Conservation (phyloP, 495 filamentous ascomycete genomes). For the Penicillium antarcticum region DNA sequence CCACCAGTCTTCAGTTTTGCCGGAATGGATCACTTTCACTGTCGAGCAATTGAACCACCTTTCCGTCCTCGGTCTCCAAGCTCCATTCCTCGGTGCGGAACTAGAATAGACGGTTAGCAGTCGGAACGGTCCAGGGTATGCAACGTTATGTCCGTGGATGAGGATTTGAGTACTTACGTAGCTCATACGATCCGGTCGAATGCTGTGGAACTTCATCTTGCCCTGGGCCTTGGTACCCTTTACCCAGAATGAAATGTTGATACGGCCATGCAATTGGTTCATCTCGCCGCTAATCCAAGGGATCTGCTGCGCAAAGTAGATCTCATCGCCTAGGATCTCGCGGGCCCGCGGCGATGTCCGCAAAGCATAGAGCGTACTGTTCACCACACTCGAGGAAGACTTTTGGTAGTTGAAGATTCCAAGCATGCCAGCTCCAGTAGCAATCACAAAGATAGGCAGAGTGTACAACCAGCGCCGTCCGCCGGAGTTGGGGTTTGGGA, state of each 20-base stretch:
- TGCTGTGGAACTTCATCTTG: conserved; percentile 77
- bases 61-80: conserved; percentile 63
- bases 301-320: conserved; percentile 83
- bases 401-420: conserved; percentile 99
- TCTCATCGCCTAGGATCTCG: conserved; percentile 79
- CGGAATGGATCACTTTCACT: conserved; percentile 57
- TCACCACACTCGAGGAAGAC: conserved; percentile 74
- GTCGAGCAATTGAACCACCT: conserved; percentile 63
- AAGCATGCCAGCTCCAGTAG: conserved; percentile 63
- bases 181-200: conserved; percentile 68
- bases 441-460: conserved; percentile 54
- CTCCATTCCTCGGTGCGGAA: conserved; percentile 80
- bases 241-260: conserved; percentile 83
- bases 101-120: conserved; percentile 23
- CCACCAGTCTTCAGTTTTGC: conserved; percentile 18
- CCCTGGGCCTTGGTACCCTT: conserved; percentile 73
- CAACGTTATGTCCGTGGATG: not conserved
- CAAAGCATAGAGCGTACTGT: conserved; percentile 83
- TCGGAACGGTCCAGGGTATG: not conserved
- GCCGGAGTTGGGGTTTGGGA: conserved; percentile 49
- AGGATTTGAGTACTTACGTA: conserved; percentile 51
- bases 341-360: conserved; percentile 74
- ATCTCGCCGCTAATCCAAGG: conserved; percentile 93
- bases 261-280: conserved; percentile 89
- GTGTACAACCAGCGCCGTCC: conserved; percentile 47